A percentile compares a stretch with the other conserved stretches of the same genome.
These are phyloP conservation scores for Dendrocalamus sinicus DNA, from an alignment of 176 grass and related monocot genomes.

Conservation along the genomic window DNA sequence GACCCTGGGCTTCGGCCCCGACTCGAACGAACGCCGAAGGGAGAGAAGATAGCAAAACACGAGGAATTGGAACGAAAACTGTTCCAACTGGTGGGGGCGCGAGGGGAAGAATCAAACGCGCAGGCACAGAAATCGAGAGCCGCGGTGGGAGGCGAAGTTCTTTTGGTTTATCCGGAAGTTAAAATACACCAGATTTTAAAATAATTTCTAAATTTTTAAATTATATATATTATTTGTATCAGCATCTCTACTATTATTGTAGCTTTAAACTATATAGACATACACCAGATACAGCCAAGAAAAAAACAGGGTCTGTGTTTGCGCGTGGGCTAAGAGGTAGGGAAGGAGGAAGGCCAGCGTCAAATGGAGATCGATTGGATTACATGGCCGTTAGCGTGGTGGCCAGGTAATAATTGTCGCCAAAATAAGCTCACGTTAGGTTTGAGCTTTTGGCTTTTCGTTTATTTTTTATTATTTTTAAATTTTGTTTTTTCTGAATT, in stretches of 20 bases:
- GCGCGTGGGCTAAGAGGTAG: slow-evolving; percentile 11
- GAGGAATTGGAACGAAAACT: slow-evolving; percentile 1
- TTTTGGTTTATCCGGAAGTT: too few relatives aligned
- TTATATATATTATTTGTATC: too few relatives aligned
- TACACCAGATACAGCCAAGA: too few relatives aligned
- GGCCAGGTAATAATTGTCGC: background rate
- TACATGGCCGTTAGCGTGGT: background rate
- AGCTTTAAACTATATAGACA: too few relatives aligned
- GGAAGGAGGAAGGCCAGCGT: background rate
- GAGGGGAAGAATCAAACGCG: slow-evolving; percentile 26
- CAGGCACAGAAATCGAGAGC: slow-evolving; percentile 34
- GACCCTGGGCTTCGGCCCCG: background rate
- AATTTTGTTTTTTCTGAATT: too few relatives aligned
- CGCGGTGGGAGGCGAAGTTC: background rate
- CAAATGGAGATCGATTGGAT: background rate
- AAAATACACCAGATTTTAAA: too few relatives aligned
- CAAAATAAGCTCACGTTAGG: background rate
- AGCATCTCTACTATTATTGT: too few relatives aligned
- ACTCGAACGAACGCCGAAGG: background rate
- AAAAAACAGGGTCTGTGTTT: background rate
- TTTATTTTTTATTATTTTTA: too few relatives aligned
- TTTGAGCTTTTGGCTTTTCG: too few relatives aligned
- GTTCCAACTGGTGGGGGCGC: slow-evolving; percentile 20
- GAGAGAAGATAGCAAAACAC: background rate
- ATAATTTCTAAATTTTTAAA: too few relatives aligned